A percentile compares a stretch with the other conserved stretches of the same genome.
Conservation (phyloP, 1,284 basidiomycete genomes). For the Trichosporon asahii region DNA sequence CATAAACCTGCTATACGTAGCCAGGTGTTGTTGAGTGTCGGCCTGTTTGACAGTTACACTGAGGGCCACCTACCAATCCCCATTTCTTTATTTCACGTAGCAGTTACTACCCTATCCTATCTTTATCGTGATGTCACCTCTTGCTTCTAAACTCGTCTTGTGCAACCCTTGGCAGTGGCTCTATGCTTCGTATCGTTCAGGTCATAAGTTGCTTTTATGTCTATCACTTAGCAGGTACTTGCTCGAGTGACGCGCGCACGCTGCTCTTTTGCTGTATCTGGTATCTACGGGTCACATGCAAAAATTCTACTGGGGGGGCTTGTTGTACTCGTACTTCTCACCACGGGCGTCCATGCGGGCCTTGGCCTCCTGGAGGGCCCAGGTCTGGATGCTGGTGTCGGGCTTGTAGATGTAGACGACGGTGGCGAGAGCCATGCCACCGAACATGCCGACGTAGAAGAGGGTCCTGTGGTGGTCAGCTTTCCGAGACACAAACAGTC, state of each 20-base stretch:
- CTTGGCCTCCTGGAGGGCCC: conserved; percentile 85
- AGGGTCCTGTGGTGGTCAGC: conserved; percentile 64
- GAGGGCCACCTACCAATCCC: conserved; percentile 15
- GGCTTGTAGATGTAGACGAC: conserved; percentile 90
- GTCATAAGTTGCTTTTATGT: neutral
- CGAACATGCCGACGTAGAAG: conserved; percentile 89
- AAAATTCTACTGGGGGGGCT: conserved; percentile 47
- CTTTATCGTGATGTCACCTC: neutral
- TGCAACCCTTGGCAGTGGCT: neutral
- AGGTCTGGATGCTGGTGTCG: conserved; percentile 86
- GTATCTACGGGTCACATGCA: conserved; percentile 10
- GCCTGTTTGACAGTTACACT: conserved; percentile 31
- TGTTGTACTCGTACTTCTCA: conserved; percentile 71
- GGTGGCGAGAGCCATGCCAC: conserved; percentile 71
- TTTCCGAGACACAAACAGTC: neutral
- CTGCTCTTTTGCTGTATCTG: neutral
- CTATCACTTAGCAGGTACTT: neutral
- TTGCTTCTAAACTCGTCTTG: neutral
- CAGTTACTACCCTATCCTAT: neutral
- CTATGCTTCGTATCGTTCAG: neutral
- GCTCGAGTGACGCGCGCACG: neutral
- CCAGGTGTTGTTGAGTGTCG: conserved; percentile 31
- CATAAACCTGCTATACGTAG: conserved; percentile 26
- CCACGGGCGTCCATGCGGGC: conserved; percentile 81
- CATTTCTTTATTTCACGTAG: neutral